Conservation (phyloP, 352 stramenopile genomes). For the Pythium dissotocum region DNA sequence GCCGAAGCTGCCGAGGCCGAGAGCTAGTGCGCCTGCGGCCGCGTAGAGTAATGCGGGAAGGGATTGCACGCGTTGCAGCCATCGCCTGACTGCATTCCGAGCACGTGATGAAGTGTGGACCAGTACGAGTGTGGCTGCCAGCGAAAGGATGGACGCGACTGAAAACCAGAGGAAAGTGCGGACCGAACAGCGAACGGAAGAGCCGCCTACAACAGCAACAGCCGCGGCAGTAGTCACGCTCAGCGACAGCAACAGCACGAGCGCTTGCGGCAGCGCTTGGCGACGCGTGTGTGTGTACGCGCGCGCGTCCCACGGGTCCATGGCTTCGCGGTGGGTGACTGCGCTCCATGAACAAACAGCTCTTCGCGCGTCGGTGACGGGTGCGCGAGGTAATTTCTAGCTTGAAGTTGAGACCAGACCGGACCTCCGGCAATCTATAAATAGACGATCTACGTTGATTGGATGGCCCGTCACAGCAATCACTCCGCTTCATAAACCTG, state of each 20-base stretch:
- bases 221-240: slow-evolving; percentile 1
- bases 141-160: neutral
- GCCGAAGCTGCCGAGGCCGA: slow-evolving; percentile 12
- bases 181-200: neutral
- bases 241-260: slow-evolving; percentile 8
- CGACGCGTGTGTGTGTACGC: neutral
- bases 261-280: neutral
- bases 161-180: slow-evolving; percentile 20
- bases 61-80: neutral
- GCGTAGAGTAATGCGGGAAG: slow-evolving; percentile 1
- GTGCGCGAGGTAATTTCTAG: neutral
- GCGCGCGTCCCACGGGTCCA: neutral
- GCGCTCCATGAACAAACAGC: neutral
- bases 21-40: neutral
- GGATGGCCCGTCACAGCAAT: neutral
- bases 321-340: neutral
- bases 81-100: slow-evolving; percentile 1
- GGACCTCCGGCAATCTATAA: neutral
- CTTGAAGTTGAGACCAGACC: neutral
- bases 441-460: neutral
- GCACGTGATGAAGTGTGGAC: slow-evolving; percentile 14
- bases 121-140: slow-evolving; percentile 4
- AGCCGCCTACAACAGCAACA: neutral
- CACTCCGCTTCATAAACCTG: neutral
- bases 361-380: neutral